Conservation (phyloP, 371 early-diverging fungal genomes). For the Mortierella sp. region DNA sequence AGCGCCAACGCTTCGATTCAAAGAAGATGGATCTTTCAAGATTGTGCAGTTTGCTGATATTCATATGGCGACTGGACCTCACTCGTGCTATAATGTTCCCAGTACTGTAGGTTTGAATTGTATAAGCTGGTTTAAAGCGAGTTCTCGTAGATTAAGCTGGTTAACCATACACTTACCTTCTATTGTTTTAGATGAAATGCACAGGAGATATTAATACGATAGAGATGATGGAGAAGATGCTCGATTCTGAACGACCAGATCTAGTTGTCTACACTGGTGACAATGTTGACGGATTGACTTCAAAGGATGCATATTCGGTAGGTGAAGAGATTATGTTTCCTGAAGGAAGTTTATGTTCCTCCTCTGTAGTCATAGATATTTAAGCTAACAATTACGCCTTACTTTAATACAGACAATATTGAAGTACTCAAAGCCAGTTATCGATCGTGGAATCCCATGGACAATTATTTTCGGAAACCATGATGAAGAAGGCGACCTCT, state of each 20-base stretch:
- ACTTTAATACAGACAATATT: slow-evolving; percentile 51
- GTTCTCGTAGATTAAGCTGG: too few relatives aligned
- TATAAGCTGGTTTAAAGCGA: background rate
- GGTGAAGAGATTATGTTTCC: slow-evolving; percentile 1
- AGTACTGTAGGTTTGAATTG: slow-evolving; percentile 49
- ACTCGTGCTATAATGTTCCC: slow-evolving; percentile 60
- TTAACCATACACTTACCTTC: background rate
- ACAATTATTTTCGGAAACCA: slow-evolving; percentile 70
- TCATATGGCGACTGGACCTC: slow-evolving; percentile 66
- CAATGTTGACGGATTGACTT: slow-evolving; percentile 62
- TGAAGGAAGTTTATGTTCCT: background rate
- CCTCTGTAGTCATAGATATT: too few relatives aligned
- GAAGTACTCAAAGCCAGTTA: slow-evolving; percentile 64
- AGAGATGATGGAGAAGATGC: slow-evolving; percentile 58
- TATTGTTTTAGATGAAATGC: slow-evolving; percentile 56
- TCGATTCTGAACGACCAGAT: slow-evolving; percentile 65
- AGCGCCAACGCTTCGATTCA: slow-evolving; percentile 54
- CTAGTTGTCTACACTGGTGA: slow-evolving; percentile 71
- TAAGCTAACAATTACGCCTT: background rate
- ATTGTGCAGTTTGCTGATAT: slow-evolving; percentile 69
- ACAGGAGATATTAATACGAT: slow-evolving; percentile 62
- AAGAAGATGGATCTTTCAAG: slow-evolving; percentile 62
- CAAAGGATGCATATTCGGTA: slow-evolving; percentile 52
- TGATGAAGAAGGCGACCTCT: slow-evolving; percentile 65
- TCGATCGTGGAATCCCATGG: slow-evolving; percentile 64